Evolutionary conservation across 2,329 filamentous ascomycete species (phyloP).

Genomic region (Shiraia bambusicola): DNA sequence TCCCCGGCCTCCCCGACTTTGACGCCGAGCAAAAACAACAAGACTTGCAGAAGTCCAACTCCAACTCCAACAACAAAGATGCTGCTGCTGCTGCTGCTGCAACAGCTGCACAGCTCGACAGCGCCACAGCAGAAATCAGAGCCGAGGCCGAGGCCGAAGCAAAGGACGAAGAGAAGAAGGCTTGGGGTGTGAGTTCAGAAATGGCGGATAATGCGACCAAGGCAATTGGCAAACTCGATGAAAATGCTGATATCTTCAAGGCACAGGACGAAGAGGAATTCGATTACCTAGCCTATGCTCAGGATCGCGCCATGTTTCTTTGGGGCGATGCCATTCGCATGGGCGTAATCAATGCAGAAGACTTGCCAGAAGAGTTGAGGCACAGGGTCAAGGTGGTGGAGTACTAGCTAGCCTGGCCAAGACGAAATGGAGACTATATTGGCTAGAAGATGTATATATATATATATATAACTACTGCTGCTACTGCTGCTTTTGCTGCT

Average conservation of each 20-base stretch:
- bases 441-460: too few species aligned
- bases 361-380: constrained; percentile 70
- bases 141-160: constrained; percentile 24
- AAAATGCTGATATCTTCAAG: constrained; percentile 45
- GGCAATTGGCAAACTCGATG: constrained; percentile 23
- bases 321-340: constrained; percentile 84
- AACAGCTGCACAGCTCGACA: constrained; percentile 33
- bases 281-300: constrained; percentile 88
- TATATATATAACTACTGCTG: too few species aligned
- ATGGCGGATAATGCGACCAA: constrained; percentile 25
- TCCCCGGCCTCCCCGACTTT: constrained; percentile 67
- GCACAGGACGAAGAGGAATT: constrained; percentile 69
- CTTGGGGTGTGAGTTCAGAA: constrained; percentile 30
- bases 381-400: constrained; percentile 69
- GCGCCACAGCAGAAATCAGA: constrained; percentile 23
- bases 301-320: constrained; percentile 89
- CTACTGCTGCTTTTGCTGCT: too few species aligned
- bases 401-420: constrained; percentile 50
- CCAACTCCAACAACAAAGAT: constrained; percentile 14
- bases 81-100: too few species aligned
- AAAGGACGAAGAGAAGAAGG: constrained; percentile 14
- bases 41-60: constrained; percentile 1
- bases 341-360: constrained; percentile 72
- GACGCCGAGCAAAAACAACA: constrained; percentile 27
- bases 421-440: too few species aligned